These are phyloP conservation scores for Ogataea trehaloabstinens DNA, from an alignment of 805 yeast species.

Conservation along the genomic window DNA sequence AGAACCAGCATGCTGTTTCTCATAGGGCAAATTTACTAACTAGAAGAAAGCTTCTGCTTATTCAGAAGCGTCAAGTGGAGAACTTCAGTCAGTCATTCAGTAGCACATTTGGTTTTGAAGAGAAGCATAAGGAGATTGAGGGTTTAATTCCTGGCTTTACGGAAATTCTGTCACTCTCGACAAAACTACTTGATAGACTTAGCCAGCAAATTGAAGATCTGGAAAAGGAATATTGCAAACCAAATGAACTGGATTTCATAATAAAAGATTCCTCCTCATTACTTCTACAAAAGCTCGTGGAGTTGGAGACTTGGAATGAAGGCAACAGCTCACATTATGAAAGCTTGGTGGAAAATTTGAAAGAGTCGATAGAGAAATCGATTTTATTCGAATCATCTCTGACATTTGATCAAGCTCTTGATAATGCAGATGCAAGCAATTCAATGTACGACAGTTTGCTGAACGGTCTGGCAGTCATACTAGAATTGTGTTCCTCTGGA, in stretches of 20 bases:
- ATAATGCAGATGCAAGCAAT: slow-evolving; percentile 18
- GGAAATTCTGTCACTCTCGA: slow-evolving; percentile 9
- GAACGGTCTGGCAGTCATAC: slow-evolving; percentile 11
- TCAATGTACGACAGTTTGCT: slow-evolving; percentile 14
- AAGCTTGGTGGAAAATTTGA: slow-evolving; percentile 39
- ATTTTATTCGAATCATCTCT: slow-evolving; percentile 55
- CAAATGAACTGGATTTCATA: slow-evolving; percentile 53
- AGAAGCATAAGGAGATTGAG: slow-evolving; percentile 14
- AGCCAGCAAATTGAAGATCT: slow-evolving; percentile 47
- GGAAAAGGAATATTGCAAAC: slow-evolving; percentile 47
- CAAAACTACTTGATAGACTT: slow-evolving; percentile 33
- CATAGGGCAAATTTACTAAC: slow-evolving; percentile 43
- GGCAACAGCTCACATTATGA: slow-evolving; percentile 43
- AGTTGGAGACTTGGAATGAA: slow-evolving; percentile 56
- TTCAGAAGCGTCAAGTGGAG: slow-evolving; percentile 23
- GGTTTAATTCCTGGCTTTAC: slow-evolving; percentile 19
- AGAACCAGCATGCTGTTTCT: slow-evolving; percentile 45
- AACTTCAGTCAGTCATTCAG: slow-evolving; percentile 37
- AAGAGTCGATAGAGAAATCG: slow-evolving; percentile 50
- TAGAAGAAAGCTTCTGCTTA: slow-evolving; percentile 37
- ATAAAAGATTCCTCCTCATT: slow-evolving; percentile 43
- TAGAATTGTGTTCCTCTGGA: slow-evolving; percentile 18
- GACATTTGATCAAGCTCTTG: slow-evolving; percentile 47
- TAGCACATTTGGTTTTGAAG: slow-evolving; percentile 24
- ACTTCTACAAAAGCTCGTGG: slow-evolving; percentile 46